A percentile compares a stretch with the other conserved stretches of the same genome.
Evolutionary conservation across 805 yeast species (phyloP).

Genomic region (Yarrowia sp.): DNA sequence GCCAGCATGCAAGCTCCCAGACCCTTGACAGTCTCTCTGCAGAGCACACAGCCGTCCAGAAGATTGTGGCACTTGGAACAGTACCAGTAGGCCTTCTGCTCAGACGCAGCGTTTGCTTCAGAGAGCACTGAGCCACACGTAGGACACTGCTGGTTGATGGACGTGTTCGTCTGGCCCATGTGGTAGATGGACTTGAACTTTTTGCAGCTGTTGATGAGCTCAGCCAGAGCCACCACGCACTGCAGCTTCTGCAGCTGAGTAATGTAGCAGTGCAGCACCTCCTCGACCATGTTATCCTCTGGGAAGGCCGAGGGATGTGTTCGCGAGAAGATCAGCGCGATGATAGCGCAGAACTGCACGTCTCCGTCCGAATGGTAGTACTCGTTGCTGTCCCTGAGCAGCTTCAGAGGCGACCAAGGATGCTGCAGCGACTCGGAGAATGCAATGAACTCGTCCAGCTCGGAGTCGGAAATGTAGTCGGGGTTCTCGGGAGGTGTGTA

Average conservation of each 20-base stretch:
- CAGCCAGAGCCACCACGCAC: conserved; percentile 17
- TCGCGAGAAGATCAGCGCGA: conserved; percentile 54
- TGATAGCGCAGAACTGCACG: conserved; percentile 55
- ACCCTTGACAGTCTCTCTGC: conserved; percentile 75
- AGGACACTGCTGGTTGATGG: conserved; percentile 6
- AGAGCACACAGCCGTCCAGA: conserved; percentile 70
- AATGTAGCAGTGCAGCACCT: conserved; percentile 8
- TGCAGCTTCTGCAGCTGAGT: conserved; percentile 14
- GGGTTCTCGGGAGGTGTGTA: conserved; percentile 2
- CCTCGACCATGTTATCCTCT: conserved; percentile 41
- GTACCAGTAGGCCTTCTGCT: conserved; percentile 56
- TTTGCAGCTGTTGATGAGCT: conserved; percentile 5
- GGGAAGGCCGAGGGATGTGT: conserved; percentile 40
- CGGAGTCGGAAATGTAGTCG: conserved; percentile 8
- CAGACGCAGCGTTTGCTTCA: not conserved
- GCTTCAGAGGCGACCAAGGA: conserved; percentile 58
- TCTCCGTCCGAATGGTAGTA: conserved; percentile 65
- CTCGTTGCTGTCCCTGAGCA: conserved; percentile 53
- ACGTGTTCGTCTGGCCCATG: conserved; percentile 24
- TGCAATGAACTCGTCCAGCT: conserved; percentile 5
- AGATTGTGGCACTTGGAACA: conserved; percentile 66
- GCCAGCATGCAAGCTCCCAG: conserved; percentile 55
- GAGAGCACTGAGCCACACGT: not conserved
- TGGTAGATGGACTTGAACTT: conserved; percentile 8
- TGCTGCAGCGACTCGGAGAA: conserved; percentile 29